Conservation (phyloP, 768 basidiomycete species). For the Podaxis rugospora region DNA sequence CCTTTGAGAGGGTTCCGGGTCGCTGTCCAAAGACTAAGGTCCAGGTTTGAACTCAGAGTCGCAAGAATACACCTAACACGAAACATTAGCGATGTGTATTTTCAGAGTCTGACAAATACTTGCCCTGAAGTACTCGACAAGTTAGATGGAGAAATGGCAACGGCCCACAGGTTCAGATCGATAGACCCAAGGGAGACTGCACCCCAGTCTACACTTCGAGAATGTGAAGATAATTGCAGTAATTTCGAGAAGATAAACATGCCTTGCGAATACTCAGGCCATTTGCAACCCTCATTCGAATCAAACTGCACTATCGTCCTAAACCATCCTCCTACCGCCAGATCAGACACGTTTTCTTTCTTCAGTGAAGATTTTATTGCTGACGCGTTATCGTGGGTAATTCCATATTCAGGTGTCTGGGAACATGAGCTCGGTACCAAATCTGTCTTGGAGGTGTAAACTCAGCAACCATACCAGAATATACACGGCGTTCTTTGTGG, state of each 20-base stretch:
- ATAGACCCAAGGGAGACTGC: slow-evolving; percentile 67
- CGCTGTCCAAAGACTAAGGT: slow-evolving; percentile 65
- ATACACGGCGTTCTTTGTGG: slow-evolving; percentile 63
- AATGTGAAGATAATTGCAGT: neutral
- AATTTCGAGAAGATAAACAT: neutral
- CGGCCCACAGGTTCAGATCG: slow-evolving; percentile 54
- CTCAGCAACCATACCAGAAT: slow-evolving; percentile 49
- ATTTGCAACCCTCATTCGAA: slow-evolving; percentile 32
- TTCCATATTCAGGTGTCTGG: slow-evolving; percentile 73
- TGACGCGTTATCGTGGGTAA: slow-evolving; percentile 58
- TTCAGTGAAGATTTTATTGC: slow-evolving; percentile 37
- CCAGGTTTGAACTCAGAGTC: slow-evolving; percentile 70
- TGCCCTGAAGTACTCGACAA: slow-evolving; percentile 60
- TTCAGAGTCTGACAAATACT: slow-evolving; percentile 9
- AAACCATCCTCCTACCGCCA: slow-evolving; percentile 57
- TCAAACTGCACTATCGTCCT: slow-evolving; percentile 68
- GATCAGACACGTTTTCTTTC: slow-evolving; percentile 25
- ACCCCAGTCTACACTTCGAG: slow-evolving; percentile 52
- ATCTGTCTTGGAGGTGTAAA: neutral
- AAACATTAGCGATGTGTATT: neutral
- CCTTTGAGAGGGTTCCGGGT: slow-evolving; percentile 66
- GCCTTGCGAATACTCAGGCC: slow-evolving; percentile 52
- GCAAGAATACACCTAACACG: slow-evolving; percentile 58
- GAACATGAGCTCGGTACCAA: slow-evolving; percentile 3
- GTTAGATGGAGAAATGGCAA: slow-evolving; percentile 66